Evolutionary conservation across 2,329 filamentous ascomycete species (phyloP), one percentile per base, ranked within the genome.

Genomic region (Colletotrichum liaoningense): DNA sequence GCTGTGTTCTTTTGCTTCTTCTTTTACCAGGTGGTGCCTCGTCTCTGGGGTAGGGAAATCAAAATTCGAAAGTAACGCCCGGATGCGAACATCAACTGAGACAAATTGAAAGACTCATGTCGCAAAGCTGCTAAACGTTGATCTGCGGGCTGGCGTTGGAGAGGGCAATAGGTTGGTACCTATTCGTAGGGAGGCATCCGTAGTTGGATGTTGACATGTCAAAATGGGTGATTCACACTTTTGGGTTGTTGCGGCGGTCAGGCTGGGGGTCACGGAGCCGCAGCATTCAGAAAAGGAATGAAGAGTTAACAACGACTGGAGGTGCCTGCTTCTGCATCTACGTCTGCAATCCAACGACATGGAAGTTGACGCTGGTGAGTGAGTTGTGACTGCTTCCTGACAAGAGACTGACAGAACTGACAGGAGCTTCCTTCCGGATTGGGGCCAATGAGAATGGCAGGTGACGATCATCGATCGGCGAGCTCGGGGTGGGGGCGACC

Each of bases 391-490:
- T 42, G 38, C 38, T 42, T 42, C 38, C 38, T 49, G 42, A 49
- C 42, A 49, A 49, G 46, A 12, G 19, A 33, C n/a, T 33, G 11
- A 54, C 24, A 14, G 14, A 46, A n/a, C 22, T 54, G 57, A 33
- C 38, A 67, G 42, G 67, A 38, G 30, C 57, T 28, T 49, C 67
- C 57, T 28, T 49, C 67, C 42, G 70, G 60, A 64, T 55, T 65
- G 65, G 58, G 65, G 54, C 69, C 65, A 72, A 69, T 69, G 59
- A 42, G 22, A 72, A 6, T 57, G 67, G 67, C 67, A 70, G 59
- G 60, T 65, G 60, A 62, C 46, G 70, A 73, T 73, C 70, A 56
- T 70, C 35, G 67, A 73, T 73, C 67, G 70, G 67, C 56, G 35
- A 57, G 26, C 33, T 69, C 19, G 14, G 46, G 28, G 67, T 49